phyloP scores from a whole-genome alignment of 2,329 filamentous ascomycete species.

The Trichoderma arundinaceum region DNA sequence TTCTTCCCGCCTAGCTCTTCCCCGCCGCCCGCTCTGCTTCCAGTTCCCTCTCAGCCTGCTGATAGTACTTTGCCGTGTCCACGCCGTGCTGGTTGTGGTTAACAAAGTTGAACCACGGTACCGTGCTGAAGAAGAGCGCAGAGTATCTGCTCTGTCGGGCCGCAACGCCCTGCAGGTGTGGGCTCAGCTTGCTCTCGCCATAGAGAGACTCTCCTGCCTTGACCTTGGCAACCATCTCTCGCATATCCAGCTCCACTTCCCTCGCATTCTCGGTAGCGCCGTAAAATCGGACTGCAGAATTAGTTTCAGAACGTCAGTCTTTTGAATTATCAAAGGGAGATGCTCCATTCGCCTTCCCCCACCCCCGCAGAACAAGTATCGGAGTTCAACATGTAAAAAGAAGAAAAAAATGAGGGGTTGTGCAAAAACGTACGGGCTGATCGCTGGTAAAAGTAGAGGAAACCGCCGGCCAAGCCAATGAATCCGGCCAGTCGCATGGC shows the following conservation, averaged over 20 bases:
- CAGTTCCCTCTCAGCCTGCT: conserved; percentile 90
- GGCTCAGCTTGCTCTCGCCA: conserved; percentile 75
- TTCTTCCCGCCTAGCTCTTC: conserved; percentile 20
- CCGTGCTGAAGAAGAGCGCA: conserved; percentile 78
- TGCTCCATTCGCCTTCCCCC: background rate
- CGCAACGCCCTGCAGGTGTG: conserved; percentile 93
- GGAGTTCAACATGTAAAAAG: background rate
- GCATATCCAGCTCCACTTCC: conserved; percentile 95
- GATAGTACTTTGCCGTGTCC: conserved; percentile 98
- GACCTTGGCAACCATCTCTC: conserved; percentile 95
- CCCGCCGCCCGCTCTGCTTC: conserved; percentile 67
- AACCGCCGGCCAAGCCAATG: conserved; percentile 76
- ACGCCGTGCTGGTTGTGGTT: conserved; percentile 96
- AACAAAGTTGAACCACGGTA: conserved; percentile 98
- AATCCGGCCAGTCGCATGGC: conserved; percentile 79
- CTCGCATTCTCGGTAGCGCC: conserved; percentile 90
- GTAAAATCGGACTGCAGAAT: conserved; percentile 82
- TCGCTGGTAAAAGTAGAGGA: conserved; percentile 83
- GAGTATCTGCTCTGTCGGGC: conserved; percentile 92
- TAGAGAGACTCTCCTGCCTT: conserved; percentile 92
- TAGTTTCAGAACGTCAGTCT: background rate
- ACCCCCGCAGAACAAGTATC: background rate
- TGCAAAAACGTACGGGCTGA: conserved; percentile 70
- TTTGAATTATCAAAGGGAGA: background rate
- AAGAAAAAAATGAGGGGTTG: conserved; percentile 1